Evolutionary conservation across 225 moss, liverwort and hornwort species (phyloP).

Genomic region (Thuidium tamariscinum): DNA sequence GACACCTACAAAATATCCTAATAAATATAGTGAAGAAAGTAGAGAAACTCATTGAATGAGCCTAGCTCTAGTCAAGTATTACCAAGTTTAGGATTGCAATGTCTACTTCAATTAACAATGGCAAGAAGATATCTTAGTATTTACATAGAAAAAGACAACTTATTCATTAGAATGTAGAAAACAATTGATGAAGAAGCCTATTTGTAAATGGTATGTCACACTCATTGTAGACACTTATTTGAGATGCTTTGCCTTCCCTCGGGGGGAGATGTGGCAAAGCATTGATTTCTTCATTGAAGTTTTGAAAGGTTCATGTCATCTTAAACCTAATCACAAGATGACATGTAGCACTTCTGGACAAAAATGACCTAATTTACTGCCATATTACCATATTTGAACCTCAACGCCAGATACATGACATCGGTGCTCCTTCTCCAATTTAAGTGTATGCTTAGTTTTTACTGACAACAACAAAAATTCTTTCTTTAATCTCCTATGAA

Average conservation of each 20-base stretch:
- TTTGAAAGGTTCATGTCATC: background rate
- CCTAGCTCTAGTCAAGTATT: background rate
- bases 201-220: background rate
- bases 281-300: accelerated
- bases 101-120: background rate
- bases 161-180: background rate
- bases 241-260: background rate
- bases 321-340: background rate
- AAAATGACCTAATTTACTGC: background rate
- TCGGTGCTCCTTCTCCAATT: too few species aligned
- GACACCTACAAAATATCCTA: background rate
- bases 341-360: background rate
- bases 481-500: too few species aligned
- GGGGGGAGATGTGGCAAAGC: background rate
- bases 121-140: background rate
- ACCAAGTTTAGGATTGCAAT: background rate
- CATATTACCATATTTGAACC: too few species aligned
- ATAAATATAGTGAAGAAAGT: background rate
- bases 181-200: background rate
- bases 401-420: too few species aligned
- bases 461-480: too few species aligned
- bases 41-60: background rate
- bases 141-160: background rate
- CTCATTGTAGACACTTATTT: background rate
- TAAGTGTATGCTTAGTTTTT: too few species aligned